Percentiles rank a stretch among this genome's conserved stretches.
phyloP scores from a whole-genome alignment of 2,329 filamentous ascomycete species.

The Aspergillus niger region DNA sequence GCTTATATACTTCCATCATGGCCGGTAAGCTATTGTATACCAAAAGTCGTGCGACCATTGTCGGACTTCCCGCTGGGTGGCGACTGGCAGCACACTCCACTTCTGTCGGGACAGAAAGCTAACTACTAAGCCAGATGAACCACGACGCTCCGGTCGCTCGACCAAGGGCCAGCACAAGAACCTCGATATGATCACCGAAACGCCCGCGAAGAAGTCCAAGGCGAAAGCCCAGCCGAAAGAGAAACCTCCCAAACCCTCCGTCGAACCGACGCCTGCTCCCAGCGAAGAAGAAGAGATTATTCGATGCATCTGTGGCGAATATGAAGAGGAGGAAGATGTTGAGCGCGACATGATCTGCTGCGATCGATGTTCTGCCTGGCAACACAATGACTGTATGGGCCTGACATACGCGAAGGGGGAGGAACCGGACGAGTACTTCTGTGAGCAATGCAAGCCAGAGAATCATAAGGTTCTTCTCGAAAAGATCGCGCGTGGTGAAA shows the following conservation, averaged over 20 bases:
- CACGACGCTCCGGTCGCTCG: conserved; percentile 88
- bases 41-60: conserved; percentile 13
- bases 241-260: conserved; percentile 50
- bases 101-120: conserved; percentile 26
- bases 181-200: conserved; percentile 70
- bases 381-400: conserved; percentile 95
- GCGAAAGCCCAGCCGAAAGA: conserved; percentile 51
- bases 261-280: conserved; percentile 47
- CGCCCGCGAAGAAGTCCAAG: conserved; percentile 49
- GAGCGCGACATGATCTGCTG: conserved; percentile 95
- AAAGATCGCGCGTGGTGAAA: conserved; percentile 76
- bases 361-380: conserved; percentile 90
- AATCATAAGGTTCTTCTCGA: conserved; percentile 80
- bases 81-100: conserved; percentile 7
- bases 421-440: conserved; percentile 83
- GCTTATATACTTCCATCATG: conserved; percentile 49
- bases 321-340: conserved; percentile 80
- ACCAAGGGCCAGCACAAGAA: conserved; percentile 97
- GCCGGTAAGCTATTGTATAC: conserved; percentile 60
- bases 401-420: conserved; percentile 75
- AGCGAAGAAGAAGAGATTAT: conserved; percentile 71
- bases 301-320: conserved; percentile 88
- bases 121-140: conserved; percentile 65
- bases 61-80: conserved; percentile 8
- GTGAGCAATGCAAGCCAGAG: conserved; percentile 83